Evolutionary conservation across 352 stramenopile species (phyloP), one percentile per base, ranked within the genome.

Genomic region (Phytophthora melonis): DNA sequence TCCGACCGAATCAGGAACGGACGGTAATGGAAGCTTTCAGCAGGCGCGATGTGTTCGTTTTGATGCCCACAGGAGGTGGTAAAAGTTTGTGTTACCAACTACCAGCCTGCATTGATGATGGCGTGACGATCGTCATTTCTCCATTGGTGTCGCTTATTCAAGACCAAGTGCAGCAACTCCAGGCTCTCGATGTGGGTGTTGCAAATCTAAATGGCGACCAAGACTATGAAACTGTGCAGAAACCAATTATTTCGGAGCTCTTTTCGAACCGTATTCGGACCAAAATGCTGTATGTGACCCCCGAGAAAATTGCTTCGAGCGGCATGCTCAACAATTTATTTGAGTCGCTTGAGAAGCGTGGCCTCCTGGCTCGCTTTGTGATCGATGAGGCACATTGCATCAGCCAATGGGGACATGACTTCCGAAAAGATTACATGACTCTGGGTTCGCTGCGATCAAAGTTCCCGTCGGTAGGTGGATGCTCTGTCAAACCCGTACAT

Each of bases 81-180:
- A 99, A 99, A 78, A 98, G 89, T 58, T 79, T 99, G 2, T 99
- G 98, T 74, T 99, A 99, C 75, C 98, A 99, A 67, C 81, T 98
- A 13, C 94, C 94, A 47, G 94, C 90, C 21, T 97, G 90, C 58
- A 73, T 95, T 61, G 80, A 95, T 81, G 84, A 97, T 16, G 98
- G 98, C 18, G 75, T 99, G 7, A 96, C 97, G 0, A 93, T 99
- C 11, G 97, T 99, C 11, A 98, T 99, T 61, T 99, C 97, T 36
- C 98, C 98, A 9, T 92, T 99, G 2, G 86, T 99, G 2, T 99
- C 97, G 19, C 84, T 99, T 10, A 99, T 99, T 66, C 97, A 99
- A 87, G 98, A 99, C 86, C 98, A 99, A 91, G 98, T 99, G 6
- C 87, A 98, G 79, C 91, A 97, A 27, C 79, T 99, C 23, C 91